These are phyloP conservation scores for Boletus pseudo-olivaceus DNA, from an alignment of 768 basidiomycete genomes.

Conservation along the genomic window DNA sequence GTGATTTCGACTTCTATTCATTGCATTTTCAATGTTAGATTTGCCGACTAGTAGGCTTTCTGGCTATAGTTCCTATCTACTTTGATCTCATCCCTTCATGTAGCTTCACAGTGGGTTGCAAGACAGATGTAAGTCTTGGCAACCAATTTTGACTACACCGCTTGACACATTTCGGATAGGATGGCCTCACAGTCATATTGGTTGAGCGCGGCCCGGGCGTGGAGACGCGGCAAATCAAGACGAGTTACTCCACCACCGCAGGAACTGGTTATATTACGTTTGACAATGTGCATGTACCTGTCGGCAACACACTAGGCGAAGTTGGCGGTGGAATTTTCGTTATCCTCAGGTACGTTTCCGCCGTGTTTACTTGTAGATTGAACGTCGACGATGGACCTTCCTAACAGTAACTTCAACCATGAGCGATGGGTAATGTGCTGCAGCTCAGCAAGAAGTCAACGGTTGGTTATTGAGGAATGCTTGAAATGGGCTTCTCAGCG, in stretches of 20 bases:
- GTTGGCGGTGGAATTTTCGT: conserved; percentile 62
- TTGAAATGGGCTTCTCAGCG: conserved; percentile 89
- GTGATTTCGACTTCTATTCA: neutral
- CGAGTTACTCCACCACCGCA: conserved; percentile 82
- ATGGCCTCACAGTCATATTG: conserved; percentile 62
- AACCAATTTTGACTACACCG: conserved; percentile 13
- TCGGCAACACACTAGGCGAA: conserved; percentile 75
- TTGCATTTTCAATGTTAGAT: conserved; percentile 26
- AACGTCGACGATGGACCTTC: conserved; percentile 9
- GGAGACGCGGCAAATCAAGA: conserved; percentile 68
- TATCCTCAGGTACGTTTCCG: conserved; percentile 42
- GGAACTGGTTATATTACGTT: conserved; percentile 85
- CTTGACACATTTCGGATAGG: conserved; percentile 30
- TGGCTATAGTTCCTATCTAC: neutral
- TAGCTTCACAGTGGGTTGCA: conserved; percentile 61
- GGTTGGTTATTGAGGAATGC: conserved; percentile 75
- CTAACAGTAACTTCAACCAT: conserved; percentile 82
- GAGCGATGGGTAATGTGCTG: conserved; percentile 93
- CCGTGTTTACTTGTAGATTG: neutral
- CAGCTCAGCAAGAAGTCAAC: conserved; percentile 66
- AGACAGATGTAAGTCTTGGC: conserved; percentile 40
- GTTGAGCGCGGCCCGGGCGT: conserved; percentile 63
- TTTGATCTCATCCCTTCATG: conserved; percentile 20
- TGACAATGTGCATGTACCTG: conserved; percentile 81
- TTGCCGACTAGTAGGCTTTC: conserved; percentile 35